Percentiles rank a stretch among this genome's conserved stretches.
Conservation (phyloP, 148 eudicot species). For the Fagopyrum tataricum region DNA sequence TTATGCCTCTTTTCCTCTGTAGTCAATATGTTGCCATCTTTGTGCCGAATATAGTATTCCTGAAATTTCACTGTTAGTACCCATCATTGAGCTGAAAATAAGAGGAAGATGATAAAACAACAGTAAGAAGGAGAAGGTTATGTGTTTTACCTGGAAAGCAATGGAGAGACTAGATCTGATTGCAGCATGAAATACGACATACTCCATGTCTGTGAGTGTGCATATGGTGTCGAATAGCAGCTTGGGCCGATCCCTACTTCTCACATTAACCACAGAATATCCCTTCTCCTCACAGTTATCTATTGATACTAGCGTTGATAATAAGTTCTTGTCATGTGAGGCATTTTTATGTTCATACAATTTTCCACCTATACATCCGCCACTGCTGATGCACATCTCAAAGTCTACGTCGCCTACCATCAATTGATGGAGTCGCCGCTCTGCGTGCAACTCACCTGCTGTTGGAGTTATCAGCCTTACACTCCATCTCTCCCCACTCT, state of each 20-base stretch:
- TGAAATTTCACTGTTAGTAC: slow-evolving; percentile 16
- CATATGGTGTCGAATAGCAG: slow-evolving; percentile 78
- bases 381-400: slow-evolving; percentile 17
- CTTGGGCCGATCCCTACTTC: slow-evolving; percentile 71
- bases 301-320: slow-evolving; percentile 44
- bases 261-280: slow-evolving; percentile 54
- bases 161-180: slow-evolving; percentile 40
- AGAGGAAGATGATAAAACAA: neutral
- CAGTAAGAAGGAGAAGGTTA: neutral
- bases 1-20: slow-evolving; percentile 49
- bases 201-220: slow-evolving; percentile 65
- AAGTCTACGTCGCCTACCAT: slow-evolving; percentile 60
- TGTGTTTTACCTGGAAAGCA: slow-evolving; percentile 49
- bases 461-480: slow-evolving; percentile 35
- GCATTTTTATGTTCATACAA: neutral
- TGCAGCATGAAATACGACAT: slow-evolving; percentile 72
- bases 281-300: slow-evolving; percentile 55
- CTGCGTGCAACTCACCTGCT: slow-evolving; percentile 45
- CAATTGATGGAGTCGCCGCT: slow-evolving; percentile 85
- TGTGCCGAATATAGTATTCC: slow-evolving; percentile 74
- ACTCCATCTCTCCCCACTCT: slow-evolving; percentile 37
- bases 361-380: slow-evolving; percentile 21
- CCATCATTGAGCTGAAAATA: neutral
- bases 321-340: slow-evolving; percentile 11
- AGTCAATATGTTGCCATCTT: slow-evolving; percentile 42